Evolutionary conservation across 2,329 filamentous ascomycete genomes (phyloP), one percentile per base, ranked within the genome.

Genomic region (Gnomoniopsis smithogilvyi): DNA sequence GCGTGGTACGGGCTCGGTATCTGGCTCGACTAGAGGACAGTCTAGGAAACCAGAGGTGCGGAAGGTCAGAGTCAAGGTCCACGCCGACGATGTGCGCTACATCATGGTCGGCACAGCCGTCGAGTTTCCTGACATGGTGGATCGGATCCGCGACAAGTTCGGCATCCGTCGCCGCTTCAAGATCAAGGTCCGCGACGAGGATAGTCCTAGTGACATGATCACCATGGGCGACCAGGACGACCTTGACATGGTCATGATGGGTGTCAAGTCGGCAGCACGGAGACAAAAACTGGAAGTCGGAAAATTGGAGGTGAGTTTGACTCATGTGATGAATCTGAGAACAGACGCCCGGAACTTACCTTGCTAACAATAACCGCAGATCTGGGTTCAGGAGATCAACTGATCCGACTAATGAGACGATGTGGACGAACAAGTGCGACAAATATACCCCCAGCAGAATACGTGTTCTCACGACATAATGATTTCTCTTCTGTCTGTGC

Each of bases 161-260:
- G 87, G 84, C 15, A 80, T 97, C 58, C 79, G 83, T 57, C 78
- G 88, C 62, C 85, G 85, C 59, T 94, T 97, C 78, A 96, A 93
- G 80, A 88, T 97, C 74, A 95, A 95, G 79, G 85, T 93, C 66
- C 85, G 83, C 68, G 92, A 96, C 64, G 95, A 98, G 66, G 89
- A 91, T 65, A 74, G 79, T 61, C 83, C 84, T 0, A 90, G 89
- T 3, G 94, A 98, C 69, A 94, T 97, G 90, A 96, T 99, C 69
- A 97, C 94, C 34, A 89, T 99, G 85, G 92, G 90, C 33, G 95
- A 99, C 72, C 91, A 97, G 73, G 95, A 99, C 69, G 95, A 99
- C 76, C 76, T 97, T 63, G 93, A 98, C 53, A 90, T 97, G 86
- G 87, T 91, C 30, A 81, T 98, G 56, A 82, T 84, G 72, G 83